Evolutionary conservation across 148 eudicot species (phyloP).

Genomic region (Beta vulgaris): DNA sequence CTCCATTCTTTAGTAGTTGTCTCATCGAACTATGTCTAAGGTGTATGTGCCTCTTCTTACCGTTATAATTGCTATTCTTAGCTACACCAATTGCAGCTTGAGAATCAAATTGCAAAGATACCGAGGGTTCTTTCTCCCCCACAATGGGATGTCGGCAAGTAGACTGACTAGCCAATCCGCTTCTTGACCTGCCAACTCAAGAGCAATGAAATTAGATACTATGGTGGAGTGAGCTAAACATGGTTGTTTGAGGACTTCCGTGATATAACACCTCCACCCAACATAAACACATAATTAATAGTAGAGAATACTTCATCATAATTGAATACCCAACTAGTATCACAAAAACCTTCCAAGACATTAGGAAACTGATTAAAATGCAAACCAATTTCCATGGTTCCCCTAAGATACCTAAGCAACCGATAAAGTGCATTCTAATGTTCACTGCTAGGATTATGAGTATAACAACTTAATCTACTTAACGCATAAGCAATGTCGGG

Average conservation of each 20-base stretch:
- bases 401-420: not conserved
- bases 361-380: not conserved
- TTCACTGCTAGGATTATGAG: slow-evolving; percentile 1
- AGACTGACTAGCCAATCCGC: not conserved
- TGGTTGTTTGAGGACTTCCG: not conserved
- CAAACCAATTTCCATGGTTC: not conserved
- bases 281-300: not conserved
- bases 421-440: not conserved
- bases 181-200: not conserved
- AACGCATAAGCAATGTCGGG: not conserved
- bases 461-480: not conserved
- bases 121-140: not conserved
- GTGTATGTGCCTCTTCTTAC: not conserved
- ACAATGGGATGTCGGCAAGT: not conserved
- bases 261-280: slow-evolving; percentile 6
- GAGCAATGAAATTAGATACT: slow-evolving; percentile 1
- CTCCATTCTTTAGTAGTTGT: too few species aligned
- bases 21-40: not conserved
- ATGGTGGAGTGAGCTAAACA: not conserved
- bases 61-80: not conserved
- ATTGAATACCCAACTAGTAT: slow-evolving; percentile 1
- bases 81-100: not conserved
- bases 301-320: not conserved
- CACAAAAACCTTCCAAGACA: slow-evolving; percentile 3
- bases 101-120: slow-evolving; percentile 3